phyloP scores from a whole-genome alignment of 2,329 filamentous ascomycete species.

The Cordyceps farinosa region DNA sequence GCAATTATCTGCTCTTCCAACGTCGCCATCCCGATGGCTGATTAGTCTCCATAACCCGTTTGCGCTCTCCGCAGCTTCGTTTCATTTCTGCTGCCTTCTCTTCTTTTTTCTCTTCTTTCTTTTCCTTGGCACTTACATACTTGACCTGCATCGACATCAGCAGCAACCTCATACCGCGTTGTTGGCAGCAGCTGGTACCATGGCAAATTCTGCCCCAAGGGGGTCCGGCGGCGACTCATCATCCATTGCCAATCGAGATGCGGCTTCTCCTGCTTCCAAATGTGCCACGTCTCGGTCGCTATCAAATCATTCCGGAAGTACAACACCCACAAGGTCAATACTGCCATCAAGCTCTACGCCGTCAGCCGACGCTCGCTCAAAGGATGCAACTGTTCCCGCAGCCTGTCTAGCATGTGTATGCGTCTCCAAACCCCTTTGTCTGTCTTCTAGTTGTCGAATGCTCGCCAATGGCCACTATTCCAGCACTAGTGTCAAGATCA shows the following conservation, averaged over 20 bases:
- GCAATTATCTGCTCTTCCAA: background rate
- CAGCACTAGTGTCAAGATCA: conserved; percentile 19
- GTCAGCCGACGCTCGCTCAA: conserved; percentile 22
- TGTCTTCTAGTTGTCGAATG: background rate
- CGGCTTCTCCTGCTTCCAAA: background rate
- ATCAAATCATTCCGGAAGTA: background rate
- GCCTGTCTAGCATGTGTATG: conserved; percentile 56
- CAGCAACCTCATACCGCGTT: background rate
- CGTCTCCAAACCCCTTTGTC: conserved; percentile 19
- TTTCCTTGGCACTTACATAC: background rate
- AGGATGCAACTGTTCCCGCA: conserved; percentile 41
- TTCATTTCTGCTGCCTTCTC: background rate
- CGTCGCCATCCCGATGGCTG: conserved; percentile 4
- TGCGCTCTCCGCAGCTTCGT: background rate
- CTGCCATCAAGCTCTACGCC: conserved; percentile 25
- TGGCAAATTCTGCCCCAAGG: conserved; percentile 12
- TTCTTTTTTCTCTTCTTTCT: background rate
- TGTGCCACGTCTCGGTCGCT: background rate
- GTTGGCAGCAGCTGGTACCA: background rate
- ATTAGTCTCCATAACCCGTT: background rate
- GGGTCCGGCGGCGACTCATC: background rate
- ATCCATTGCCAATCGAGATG: background rate
- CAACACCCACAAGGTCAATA: conserved; percentile 12
- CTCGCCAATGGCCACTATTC: background rate
- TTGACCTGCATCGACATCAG: background rate